Percentiles rank a stretch among this genome's conserved stretches.
Evolutionary conservation across 129 eudicot genomes (phyloP).

Genomic region (Saposhnikovia divaricata): DNA sequence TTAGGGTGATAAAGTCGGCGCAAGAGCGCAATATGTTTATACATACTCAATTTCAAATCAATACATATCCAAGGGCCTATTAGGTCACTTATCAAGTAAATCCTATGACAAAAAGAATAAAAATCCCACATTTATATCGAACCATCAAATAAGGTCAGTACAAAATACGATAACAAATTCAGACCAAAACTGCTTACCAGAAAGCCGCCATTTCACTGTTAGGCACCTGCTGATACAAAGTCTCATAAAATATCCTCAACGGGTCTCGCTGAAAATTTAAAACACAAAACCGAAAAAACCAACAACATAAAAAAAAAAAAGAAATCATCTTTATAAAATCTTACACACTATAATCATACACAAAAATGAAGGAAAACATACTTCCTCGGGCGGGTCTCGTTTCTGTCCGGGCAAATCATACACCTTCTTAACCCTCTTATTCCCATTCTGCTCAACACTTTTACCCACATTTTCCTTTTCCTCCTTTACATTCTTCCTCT

Average conservation of each 20-base stretch:
- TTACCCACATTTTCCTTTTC: constrained; percentile 35
- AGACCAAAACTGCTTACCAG: constrained; percentile 40
- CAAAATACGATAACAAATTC: not conserved
- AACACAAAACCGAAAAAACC: not conserved
- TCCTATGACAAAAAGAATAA: not conserved
- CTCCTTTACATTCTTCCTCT: constrained; percentile 39
- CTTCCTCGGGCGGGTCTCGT: constrained; percentile 92
- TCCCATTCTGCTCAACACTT: constrained; percentile 27
- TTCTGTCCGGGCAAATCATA: constrained; percentile 91
- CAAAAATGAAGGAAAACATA: constrained; percentile 13
- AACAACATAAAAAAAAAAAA: not conserved
- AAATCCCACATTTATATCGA: not conserved
- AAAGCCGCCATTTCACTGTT: constrained; percentile 77
- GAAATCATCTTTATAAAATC: not conserved
- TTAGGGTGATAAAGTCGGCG: not conserved
- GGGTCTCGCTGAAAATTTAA: constrained; percentile 75
- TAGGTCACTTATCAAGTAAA: not conserved
- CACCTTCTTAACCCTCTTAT: constrained; percentile 58
- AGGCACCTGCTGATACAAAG: constrained; percentile 60
- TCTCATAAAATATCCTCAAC: constrained; percentile 81
- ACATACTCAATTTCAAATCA: not conserved
- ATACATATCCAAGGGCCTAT: not conserved
- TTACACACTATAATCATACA: not conserved
- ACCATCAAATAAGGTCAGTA: not conserved
- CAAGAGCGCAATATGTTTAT: not conserved